Conservation (phyloP, 805 yeast genomes). For the Tetrapisispora nanseiensis region DNA sequence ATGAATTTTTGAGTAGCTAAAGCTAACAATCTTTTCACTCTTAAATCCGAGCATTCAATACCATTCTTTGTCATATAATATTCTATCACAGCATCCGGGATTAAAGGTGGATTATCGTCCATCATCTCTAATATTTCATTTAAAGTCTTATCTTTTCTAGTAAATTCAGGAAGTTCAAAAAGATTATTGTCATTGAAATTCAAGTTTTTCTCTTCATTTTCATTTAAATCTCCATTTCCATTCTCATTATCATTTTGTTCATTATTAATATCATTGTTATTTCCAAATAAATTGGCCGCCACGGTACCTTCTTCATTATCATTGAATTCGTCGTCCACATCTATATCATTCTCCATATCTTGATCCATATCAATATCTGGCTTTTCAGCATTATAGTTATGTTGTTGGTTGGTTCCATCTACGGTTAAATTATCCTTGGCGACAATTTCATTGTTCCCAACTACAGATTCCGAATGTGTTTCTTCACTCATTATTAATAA, state of each 20-base stretch:
- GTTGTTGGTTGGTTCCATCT: background rate
- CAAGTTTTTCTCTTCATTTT: conserved; percentile 1
- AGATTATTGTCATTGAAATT: conserved; percentile 13
- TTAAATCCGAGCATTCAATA: conserved; percentile 64
- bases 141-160: conserved; percentile 71
- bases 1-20: conserved; percentile 94
- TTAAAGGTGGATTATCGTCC: conserved; percentile 92
- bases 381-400: conserved; percentile 5
- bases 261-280: conserved; percentile 6
- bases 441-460: background rate
- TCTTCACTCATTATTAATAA: no score
- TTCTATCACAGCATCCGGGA: conserved; percentile 94
- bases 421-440: background rate
- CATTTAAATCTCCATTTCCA: conserved; percentile 6
- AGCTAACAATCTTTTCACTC: conserved; percentile 77
- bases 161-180: conserved; percentile 54
- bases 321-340: conserved; percentile 28
- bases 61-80: conserved; percentile 83
- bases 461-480: no score
- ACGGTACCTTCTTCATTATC: conserved; percentile 28
- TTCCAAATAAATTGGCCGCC: conserved; percentile 12
- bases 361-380: conserved; percentile 17
- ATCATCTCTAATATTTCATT: conserved; percentile 77
- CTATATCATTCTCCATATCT: conserved; percentile 24
- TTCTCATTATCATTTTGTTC: conserved; percentile 10